Evolutionary conservation across 2,329 filamentous ascomycete genomes (phyloP), one percentile per base, ranked within the genome.

Genomic region (Monilinia fructicola): DNA sequence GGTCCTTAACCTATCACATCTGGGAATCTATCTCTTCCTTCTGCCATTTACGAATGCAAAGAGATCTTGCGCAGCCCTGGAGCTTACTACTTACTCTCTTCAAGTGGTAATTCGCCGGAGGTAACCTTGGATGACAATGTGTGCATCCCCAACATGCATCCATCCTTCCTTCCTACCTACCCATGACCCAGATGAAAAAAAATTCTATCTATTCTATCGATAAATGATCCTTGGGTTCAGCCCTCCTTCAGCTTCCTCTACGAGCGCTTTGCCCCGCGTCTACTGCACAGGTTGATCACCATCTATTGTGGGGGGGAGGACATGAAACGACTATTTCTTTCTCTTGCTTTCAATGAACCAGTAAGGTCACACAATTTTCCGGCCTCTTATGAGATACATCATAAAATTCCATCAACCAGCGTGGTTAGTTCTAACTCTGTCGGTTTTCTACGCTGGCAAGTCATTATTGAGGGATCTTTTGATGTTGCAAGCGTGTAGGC

Each of bases 251-350:
- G 38, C 38, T 65, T 65, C 38, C 64, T 65, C 26, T 46, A 54
- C 52, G 21, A 65, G 48, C 54, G 21, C 46, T 65, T 65, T 65
- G 64, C 64, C 55, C 64, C 64, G 64, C 64, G 64, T 65, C 64
- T 65, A 61, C 64, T 50, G 31, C 12, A 53, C 18, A 60, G 23
- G 23, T 59, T 35, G 63, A 65, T 54, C 60, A 54, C n/a, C 60
- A 54, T 44, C 48, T 42, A 16, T 59, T 65, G 64, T 65, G 64
- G 64, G 64, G 40, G 63, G 31, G 52, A 23, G 26, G 31, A 60
- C 18, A 61, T 65, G 64, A 65, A 65, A 65, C 64, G 44, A 35
- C 54, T 28, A 59, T 52, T 31, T 44, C 31, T 18, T 26, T 46
- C 23, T 65, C 55, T 31, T 48, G 12, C 46, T 28, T 26, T 60